Conservation (phyloP, 306 rosid genomes). For the Luffa acutangula region DNA sequence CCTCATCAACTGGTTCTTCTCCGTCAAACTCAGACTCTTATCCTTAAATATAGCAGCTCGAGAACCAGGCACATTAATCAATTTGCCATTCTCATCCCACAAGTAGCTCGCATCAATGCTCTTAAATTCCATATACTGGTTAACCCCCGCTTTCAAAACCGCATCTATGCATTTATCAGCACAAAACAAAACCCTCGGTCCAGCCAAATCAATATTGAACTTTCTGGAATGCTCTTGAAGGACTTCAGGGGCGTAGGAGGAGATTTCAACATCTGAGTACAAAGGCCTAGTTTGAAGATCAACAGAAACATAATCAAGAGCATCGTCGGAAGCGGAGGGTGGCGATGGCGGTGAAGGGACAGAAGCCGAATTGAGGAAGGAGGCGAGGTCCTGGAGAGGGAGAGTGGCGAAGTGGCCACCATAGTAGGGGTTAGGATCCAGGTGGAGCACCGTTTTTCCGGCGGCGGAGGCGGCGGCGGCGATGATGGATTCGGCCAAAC, state of each 20-base stretch:
- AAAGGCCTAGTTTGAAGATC: constrained; percentile 26
- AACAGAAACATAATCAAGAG: constrained; percentile 18
- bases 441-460: constrained; percentile 73
- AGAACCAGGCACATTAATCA: constrained; percentile 69
- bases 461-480: constrained; percentile 66
- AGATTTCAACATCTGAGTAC: constrained; percentile 35
- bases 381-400: constrained; percentile 39
- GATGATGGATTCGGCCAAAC: constrained; percentile 45
- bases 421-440: constrained; percentile 62
- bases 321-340: constrained; percentile 6
- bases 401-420: constrained; percentile 68
- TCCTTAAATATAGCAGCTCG: constrained; percentile 82
- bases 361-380: constrained; percentile 41
- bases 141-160: constrained; percentile 44
- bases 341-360: constrained; percentile 7
- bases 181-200: constrained; percentile 61
- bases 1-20: constrained; percentile 76
- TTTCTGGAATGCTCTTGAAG: constrained; percentile 44
- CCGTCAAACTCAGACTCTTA: constrained; percentile 49
- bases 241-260: constrained; percentile 20
- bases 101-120: constrained; percentile 53
- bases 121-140: constrained; percentile 61
- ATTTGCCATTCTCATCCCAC: constrained; percentile 36
- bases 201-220: constrained; percentile 59
- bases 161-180: constrained; percentile 48